These are phyloP conservation scores for Entrophospora sp. DNA, from an alignment of 192 early-diverging fungal species.

Conservation along the genomic window DNA sequence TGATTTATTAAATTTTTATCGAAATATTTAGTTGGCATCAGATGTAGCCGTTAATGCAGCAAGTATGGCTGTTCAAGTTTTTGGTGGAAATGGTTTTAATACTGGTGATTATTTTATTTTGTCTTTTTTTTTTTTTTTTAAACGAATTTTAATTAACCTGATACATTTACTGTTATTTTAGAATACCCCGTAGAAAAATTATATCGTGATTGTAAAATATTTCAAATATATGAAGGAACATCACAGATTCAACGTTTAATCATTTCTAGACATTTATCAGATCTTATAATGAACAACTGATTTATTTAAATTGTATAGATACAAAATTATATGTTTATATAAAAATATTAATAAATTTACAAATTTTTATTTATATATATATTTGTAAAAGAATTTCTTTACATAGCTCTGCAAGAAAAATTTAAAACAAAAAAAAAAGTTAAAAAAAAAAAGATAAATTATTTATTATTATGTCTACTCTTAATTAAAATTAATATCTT, in stretches of 20 bases:
- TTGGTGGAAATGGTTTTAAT: slow-evolving; percentile 82
- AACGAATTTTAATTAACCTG: neutral
- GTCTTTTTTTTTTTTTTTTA: no score
- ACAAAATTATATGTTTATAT: no score
- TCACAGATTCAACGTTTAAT: slow-evolving; percentile 91
- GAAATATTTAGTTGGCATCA: slow-evolving; percentile 49
- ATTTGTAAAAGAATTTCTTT: no score
- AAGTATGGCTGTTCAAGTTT: slow-evolving; percentile 90
- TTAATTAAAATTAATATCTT: no score
- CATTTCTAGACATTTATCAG: slow-evolving; percentile 75
- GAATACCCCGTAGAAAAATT: slow-evolving; percentile 97
- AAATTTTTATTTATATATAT: no score
- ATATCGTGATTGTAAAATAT: slow-evolving; percentile 89
- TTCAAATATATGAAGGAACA: slow-evolving; percentile 96
- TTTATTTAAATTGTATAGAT: no score
- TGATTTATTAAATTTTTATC: neutral
- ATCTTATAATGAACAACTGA: no score
- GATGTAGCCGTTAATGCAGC: slow-evolving; percentile 76
- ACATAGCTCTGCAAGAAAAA: no score
- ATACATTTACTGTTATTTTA: neutral
- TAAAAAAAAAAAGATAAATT: no score
- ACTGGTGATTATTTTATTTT: slow-evolving; percentile 23
- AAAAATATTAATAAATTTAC: no score
- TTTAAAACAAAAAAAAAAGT: no score
- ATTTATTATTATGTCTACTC: no score